Conservation (phyloP, 2,329 filamentous ascomycete species). For the Sordariomycetes sp. region DNA sequence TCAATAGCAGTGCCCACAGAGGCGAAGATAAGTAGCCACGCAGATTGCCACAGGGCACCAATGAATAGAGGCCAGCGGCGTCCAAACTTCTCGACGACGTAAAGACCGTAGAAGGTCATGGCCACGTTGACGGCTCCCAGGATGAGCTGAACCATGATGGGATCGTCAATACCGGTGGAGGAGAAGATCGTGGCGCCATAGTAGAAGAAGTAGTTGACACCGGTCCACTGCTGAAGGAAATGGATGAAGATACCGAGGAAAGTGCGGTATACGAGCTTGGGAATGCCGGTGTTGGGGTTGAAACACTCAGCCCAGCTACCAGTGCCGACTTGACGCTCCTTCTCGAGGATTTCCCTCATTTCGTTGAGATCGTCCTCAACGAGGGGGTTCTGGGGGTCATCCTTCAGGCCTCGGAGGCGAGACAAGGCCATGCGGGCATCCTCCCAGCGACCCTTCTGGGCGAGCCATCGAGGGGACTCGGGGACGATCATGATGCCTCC, state of each 20-base stretch:
- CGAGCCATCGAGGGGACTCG: constrained; percentile 49
- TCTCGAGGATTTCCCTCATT: constrained; percentile 37
- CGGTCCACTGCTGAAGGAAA: constrained; percentile 60
- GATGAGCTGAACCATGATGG: constrained; percentile 60
- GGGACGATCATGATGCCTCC: constrained; percentile 44
- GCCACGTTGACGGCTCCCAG: constrained; percentile 59
- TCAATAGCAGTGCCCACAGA: constrained; percentile 39
- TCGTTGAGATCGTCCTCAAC: constrained; percentile 44
- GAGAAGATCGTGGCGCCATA: constrained; percentile 61
- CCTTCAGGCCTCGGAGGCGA: constrained; percentile 40
- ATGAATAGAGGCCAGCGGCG: constrained; percentile 59
- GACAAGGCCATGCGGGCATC: constrained; percentile 40
- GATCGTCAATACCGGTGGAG: constrained; percentile 56
- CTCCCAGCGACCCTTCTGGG: constrained; percentile 34
- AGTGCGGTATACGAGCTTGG: constrained; percentile 52
- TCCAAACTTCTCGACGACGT: constrained; percentile 55
- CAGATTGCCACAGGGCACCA: constrained; percentile 59
- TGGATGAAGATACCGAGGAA: constrained; percentile 54
- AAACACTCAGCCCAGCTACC: constrained; percentile 53
- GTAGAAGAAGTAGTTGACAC: constrained; percentile 51
- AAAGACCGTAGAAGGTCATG: constrained; percentile 58
- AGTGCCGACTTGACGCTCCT: constrained; percentile 32
- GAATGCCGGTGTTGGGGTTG: constrained; percentile 37
- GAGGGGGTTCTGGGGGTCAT: constrained; percentile 31
- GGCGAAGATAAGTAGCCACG: constrained; percentile 57